Conservation (phyloP, 1,139 yeast species). For the Zhuliangozyma parablackwelliae region DNA sequence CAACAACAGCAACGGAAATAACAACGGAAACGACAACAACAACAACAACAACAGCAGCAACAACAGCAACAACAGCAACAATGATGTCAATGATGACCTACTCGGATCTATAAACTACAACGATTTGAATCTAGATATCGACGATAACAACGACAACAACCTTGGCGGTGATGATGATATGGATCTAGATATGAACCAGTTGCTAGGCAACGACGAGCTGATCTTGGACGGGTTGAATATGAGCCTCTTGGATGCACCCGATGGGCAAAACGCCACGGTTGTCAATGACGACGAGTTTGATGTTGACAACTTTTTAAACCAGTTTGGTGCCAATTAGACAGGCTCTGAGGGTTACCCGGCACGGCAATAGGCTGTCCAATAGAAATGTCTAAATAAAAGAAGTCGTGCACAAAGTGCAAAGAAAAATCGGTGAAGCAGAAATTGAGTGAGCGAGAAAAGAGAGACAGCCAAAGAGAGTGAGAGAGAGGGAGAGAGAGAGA, state of each 20-base stretch:
- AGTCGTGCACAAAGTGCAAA: too few species aligned
- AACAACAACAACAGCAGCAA: neutral
- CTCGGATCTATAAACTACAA: slow-evolving; percentile 32
- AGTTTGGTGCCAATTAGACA: slow-evolving; percentile 33
- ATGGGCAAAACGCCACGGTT: slow-evolving; percentile 17
- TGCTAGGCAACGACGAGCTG: slow-evolving; percentile 42
- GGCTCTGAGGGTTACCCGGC: too few species aligned
- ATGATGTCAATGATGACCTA: slow-evolving; percentile 1
- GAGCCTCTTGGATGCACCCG: slow-evolving; percentile 31
- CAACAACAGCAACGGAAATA: slow-evolving; percentile 11
- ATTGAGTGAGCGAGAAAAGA: too few species aligned
- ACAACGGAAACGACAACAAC: neutral
- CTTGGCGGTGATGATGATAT: slow-evolving; percentile 13
- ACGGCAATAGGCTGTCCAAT: too few species aligned
- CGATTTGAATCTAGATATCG: slow-evolving; percentile 8
- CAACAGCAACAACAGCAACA: too few species aligned
- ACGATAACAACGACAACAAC: slow-evolving; percentile 2
- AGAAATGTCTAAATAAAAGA: too few species aligned
- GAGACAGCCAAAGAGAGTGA: too few species aligned
- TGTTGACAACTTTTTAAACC: slow-evolving; percentile 45
- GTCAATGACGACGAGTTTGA: slow-evolving; percentile 36
- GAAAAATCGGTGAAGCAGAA: too few species aligned
- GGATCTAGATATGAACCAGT: slow-evolving; percentile 39
- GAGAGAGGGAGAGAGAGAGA: too few species aligned
- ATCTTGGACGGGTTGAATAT: slow-evolving; percentile 42